phyloP scores from a whole-genome alignment of 192 early-diverging fungal genomes.

The Coemansia sp. region DNA sequence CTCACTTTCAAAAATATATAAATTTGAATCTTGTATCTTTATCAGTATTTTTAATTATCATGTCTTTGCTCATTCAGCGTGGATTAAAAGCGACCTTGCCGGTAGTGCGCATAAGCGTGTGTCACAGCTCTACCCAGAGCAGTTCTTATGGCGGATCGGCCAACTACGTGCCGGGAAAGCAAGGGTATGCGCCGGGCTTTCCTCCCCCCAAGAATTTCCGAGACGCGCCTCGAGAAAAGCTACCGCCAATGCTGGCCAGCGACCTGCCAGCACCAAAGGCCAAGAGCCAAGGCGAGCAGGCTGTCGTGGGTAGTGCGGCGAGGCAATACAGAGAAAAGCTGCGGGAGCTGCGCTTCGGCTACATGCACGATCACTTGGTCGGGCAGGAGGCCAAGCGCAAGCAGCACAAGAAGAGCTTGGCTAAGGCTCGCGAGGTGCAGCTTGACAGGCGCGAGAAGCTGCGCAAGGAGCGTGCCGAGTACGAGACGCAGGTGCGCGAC shows the following conservation, averaged over 20 bases:
- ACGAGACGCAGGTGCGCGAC: constrained; percentile 26
- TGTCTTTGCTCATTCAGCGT: constrained; percentile 3
- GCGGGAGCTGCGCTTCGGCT: constrained; percentile 30
- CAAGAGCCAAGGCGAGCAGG: neutral
- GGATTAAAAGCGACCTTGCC: neutral
- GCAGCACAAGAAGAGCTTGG: neutral
- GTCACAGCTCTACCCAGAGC: neutral
- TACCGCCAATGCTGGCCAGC: constrained; percentile 1
- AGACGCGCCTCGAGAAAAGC: constrained; percentile 6
- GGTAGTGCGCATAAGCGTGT: neutral
- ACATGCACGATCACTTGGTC: constrained; percentile 24
- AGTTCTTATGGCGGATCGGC: constrained; percentile 26
- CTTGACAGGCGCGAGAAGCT: constrained; percentile 22
- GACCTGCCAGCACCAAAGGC: constrained; percentile 27
- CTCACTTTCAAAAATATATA: neutral
- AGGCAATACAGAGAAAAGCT: constrained; percentile 30
- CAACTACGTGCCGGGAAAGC: constrained; percentile 47
- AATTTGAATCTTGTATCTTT: neutral
- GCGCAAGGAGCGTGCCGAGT: constrained; percentile 22
- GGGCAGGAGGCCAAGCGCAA: constrained; percentile 23
- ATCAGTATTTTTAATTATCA: neutral
- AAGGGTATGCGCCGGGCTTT: constrained; percentile 54
- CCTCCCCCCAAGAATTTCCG: constrained; percentile 35
- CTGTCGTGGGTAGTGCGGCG: constrained; percentile 13
- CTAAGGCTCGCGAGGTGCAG: neutral